Conservation (phyloP, 176 grass and related monocot genomes). For the Oryza australiensis region DNA sequence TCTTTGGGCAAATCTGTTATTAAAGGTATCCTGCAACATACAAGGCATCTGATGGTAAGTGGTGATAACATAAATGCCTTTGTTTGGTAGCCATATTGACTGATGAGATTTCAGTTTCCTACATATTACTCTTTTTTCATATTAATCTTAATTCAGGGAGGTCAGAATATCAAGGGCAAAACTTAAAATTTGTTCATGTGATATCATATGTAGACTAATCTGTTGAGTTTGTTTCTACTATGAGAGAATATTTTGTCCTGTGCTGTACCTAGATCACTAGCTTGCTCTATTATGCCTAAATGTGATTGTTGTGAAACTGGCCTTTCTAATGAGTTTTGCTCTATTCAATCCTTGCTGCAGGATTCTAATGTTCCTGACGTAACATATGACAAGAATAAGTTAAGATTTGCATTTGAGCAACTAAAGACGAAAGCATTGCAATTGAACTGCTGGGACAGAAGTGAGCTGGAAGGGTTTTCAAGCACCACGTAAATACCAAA, state of each 20-base stretch:
- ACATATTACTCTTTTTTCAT: neutral
- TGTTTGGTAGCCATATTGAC: constrained; percentile 36
- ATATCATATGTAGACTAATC: neutral
- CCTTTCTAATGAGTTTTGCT: neutral
- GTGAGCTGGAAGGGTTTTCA: constrained; percentile 40
- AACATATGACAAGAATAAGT: constrained; percentile 48
- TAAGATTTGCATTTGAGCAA: constrained; percentile 54
- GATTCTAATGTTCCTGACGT: constrained; percentile 34
- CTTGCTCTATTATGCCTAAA: constrained; percentile 10
- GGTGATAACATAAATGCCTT: constrained; percentile 22
- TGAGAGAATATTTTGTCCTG: neutral
- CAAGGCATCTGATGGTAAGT: constrained; percentile 61
- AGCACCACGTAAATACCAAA: constrained; percentile 17
- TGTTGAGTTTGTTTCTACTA: neutral
- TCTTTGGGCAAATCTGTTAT: constrained; percentile 45
- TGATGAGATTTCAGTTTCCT: constrained; percentile 22
- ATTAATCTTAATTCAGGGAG: constrained; percentile 6
- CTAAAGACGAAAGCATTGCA: constrained; percentile 52
- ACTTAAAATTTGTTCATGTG: neutral
- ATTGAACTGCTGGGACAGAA: constrained; percentile 45
- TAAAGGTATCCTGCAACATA: constrained; percentile 56
- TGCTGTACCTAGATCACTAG: neutral
- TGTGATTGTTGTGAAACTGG: constrained; percentile 19
- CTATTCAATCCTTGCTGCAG: constrained; percentile 29
- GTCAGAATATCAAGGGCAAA: neutral